These are phyloP conservation scores for Populus tomentosa DNA, from an alignment of 441 rosid genomes.

Conservation along the genomic window DNA sequence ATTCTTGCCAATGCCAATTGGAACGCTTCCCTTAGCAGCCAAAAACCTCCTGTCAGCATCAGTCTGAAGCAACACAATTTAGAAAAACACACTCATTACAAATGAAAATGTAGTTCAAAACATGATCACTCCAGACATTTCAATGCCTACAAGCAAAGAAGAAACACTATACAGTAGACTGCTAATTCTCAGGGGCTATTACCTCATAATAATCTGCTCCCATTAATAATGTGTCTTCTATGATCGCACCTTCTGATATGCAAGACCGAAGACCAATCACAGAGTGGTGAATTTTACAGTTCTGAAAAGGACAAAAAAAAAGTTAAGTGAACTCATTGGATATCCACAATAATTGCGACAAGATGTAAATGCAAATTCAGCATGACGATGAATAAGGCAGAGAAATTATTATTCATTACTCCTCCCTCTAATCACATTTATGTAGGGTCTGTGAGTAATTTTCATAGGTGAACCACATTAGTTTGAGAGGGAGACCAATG, in stretches of 20 bases:
- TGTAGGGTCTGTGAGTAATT: not conserved
- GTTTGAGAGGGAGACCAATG: not conserved
- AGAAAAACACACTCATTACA: not conserved
- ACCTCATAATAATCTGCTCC: slow-evolving; percentile 98
- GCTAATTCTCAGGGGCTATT: slow-evolving; percentile 2
- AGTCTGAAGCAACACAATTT: slow-evolving; percentile 46
- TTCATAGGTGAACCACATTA: not conserved
- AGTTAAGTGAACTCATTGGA: not conserved
- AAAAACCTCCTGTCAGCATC: slow-evolving; percentile 85
- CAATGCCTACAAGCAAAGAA: not conserved
- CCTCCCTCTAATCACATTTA: not conserved
- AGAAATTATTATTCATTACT: not conserved
- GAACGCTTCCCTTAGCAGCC: slow-evolving; percentile 92
- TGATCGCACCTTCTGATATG: slow-evolving; percentile 90
- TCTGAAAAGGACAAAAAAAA: slow-evolving; percentile 35
- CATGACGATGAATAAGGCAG: not conserved
- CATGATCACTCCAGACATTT: not conserved
- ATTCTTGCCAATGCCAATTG: slow-evolving; percentile 82
- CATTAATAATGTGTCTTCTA: slow-evolving; percentile 86
- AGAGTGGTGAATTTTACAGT: slow-evolving; percentile 91
- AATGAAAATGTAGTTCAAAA: slow-evolving; percentile 3
- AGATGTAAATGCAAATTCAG: not conserved
- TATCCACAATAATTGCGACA: not conserved
- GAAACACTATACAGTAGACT: not conserved
- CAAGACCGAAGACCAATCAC: slow-evolving; percentile 94